Evolutionary conservation across 2,329 filamentous ascomycete genomes (phyloP), one percentile per base, ranked within the genome.

Genomic region (Neonectria neomacrospora): DNA sequence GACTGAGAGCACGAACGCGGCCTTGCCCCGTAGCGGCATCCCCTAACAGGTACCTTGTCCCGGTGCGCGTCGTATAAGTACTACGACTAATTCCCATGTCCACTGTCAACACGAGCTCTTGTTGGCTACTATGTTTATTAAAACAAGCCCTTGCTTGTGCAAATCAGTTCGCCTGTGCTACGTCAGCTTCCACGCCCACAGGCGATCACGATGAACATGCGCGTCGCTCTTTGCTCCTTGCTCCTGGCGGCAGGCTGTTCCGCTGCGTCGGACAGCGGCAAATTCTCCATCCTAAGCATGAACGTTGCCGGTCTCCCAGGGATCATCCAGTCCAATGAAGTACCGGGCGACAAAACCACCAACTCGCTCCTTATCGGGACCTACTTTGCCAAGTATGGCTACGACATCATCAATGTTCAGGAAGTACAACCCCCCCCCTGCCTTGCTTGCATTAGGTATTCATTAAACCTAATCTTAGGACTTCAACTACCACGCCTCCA

Each of bases 401-500:
- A 86, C 76, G 86, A 89, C 67, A 77, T 91, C 28, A 87, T 91
- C 72, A 82, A 91, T 67, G 79, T 89, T 14, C 89, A 91, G 74
- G 89, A 91, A 80, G 59, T 57, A 28, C n/a, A 42, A 39, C 51
- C 3, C 10, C 2, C 9, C 14, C 37, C 5, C 23, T 26, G 3
- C 23, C 23, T 3, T 14, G 16, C 32, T 5, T 16, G 12, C 32
- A 34, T 34, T 3, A 16, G 16, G 14, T 16, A 16, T 34, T 34
- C 6, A 16, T 7, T 32, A 32, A 32, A 32, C 30, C 30, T 32
- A 5, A 16, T 12, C 5, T 34, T 6, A 61, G 58, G 87, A 91
- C 74, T 91, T 91, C 80, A 90, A 90, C 77, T 91, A 87, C 75
- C 88, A 91, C 68, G 84, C 86, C 9, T 81, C 82, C 60, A 83